Evolutionary conservation across 148 eudicot genomes (phyloP).

Genomic region (Chenopodium quinoa): DNA sequence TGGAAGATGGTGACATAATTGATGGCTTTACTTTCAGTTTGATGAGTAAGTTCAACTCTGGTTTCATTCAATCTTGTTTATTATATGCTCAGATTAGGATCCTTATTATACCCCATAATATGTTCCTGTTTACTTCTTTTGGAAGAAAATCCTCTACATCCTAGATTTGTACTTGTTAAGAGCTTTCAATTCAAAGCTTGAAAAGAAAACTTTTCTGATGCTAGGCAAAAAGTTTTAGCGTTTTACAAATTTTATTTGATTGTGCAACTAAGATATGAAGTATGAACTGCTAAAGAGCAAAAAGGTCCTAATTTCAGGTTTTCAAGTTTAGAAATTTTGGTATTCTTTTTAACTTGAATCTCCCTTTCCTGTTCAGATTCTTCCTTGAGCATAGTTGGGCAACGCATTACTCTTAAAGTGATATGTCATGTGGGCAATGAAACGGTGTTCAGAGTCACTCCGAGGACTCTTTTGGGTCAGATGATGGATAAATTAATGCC

Average conservation of each 20-base stretch:
- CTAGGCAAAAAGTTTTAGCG: not conserved
- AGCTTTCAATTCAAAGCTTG: not conserved
- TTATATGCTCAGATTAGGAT: not conserved
- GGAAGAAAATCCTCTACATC: not conserved
- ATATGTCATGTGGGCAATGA: not conserved
- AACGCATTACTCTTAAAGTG: not conserved
- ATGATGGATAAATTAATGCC: not conserved
- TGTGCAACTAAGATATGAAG: not conserved
- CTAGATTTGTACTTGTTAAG: not conserved
- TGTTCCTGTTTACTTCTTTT: not conserved
- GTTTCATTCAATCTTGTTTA: not conserved
- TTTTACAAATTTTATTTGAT: not conserved
- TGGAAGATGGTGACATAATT: conserved; percentile 6
- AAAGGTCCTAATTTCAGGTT: too few relatives aligned
- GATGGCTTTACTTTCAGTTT: not conserved
- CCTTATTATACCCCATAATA: not conserved
- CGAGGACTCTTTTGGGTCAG: not conserved
- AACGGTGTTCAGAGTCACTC: not conserved
- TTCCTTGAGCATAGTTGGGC: not conserved
- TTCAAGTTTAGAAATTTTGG: too few relatives aligned
- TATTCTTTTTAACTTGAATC: too few relatives aligned
- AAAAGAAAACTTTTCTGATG: not conserved
- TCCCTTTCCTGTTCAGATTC: not conserved
- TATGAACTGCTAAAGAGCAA: too few relatives aligned
- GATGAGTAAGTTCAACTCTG: not conserved